These are phyloP conservation scores for Erodium trifolium DNA, from an alignment of 441 rosid species.

Conservation along the genomic window DNA sequence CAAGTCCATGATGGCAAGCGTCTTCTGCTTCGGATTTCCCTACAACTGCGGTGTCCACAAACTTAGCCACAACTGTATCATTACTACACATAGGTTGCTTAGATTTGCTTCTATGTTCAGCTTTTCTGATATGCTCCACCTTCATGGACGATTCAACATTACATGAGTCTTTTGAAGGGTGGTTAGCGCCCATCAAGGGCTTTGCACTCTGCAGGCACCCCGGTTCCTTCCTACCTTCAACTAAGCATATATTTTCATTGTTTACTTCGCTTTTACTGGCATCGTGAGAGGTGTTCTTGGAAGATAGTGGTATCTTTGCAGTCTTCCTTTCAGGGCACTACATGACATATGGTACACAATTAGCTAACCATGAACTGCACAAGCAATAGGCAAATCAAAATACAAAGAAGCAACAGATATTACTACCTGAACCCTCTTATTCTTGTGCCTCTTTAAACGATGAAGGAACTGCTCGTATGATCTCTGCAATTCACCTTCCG, in stretches of 20 bases:
- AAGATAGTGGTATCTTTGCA: conserved; percentile 30
- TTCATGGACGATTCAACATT: conserved; percentile 4
- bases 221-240: conserved; percentile 14
- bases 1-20: conserved; percentile 80
- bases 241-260: conserved; percentile 23
- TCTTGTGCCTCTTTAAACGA: conserved; percentile 60
- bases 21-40: conserved; percentile 73
- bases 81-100: conserved; percentile 26
- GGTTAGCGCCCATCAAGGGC: conserved; percentile 22
- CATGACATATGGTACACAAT: conserved; percentile 17
- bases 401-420: conserved; percentile 16
- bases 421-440: conserved; percentile 56
- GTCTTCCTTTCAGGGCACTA: conserved; percentile 41
- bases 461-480: conserved; percentile 72
- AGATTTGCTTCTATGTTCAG: conserved; percentile 17
- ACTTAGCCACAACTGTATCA: conserved; percentile 45
- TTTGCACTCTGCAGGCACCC: conserved; percentile 20
- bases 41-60: conserved; percentile 62
- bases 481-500: conserved; percentile 70
- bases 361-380: conserved; percentile 19
- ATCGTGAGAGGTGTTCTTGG: conserved; percentile 17
- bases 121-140: conserved; percentile 11
- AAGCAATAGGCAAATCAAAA: conserved; percentile 15
- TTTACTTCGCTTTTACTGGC: conserved; percentile 20
- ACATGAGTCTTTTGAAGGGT: conserved; percentile 5